Evolutionary conservation across 2,329 filamentous ascomycete species (phyloP).

Genomic region (Triangularia verruculosa): DNA sequence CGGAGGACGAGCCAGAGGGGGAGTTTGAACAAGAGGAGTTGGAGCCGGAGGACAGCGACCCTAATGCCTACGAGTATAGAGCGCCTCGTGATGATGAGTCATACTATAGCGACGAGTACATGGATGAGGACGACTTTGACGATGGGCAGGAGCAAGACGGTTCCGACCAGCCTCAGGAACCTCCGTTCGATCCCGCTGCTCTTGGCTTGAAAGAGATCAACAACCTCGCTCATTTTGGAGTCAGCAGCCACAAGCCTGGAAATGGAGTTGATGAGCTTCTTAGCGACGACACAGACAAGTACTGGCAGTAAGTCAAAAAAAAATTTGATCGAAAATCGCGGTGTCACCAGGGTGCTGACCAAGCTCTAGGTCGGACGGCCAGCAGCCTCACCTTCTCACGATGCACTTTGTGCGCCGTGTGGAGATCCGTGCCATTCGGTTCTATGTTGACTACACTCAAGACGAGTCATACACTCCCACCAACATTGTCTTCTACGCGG

Average conservation of each 20-base stretch:
- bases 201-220: constrained; percentile 76
- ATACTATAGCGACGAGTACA: constrained; percentile 19
- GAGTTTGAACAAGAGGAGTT: constrained; percentile 15
- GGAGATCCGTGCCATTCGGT: constrained; percentile 72
- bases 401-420: constrained; percentile 85
- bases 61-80: constrained; percentile 25
- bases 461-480: constrained; percentile 98
- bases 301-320: constrained; percentile 66
- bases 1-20: constrained; percentile 14
- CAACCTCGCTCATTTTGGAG: constrained; percentile 78
- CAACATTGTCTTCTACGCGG: constrained; percentile 82
- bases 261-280: constrained; percentile 75
- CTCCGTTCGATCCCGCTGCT: constrained; percentile 50
- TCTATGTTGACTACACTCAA: constrained; percentile 84
- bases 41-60: constrained; percentile 22
- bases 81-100: constrained; percentile 12
- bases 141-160: constrained; percentile 22
- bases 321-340: neutral
- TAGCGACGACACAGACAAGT: constrained; percentile 67
- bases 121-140: constrained; percentile 22
- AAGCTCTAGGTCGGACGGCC: constrained; percentile 66
- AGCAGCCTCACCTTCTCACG: constrained; percentile 74
- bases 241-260: constrained; percentile 77
- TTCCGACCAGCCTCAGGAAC: constrained; percentile 19
- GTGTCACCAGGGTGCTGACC: neutral